Evolutionary conservation across 1,284 basidiomycete species (phyloP).

Genomic region (Irpex rosettiformis): DNA sequence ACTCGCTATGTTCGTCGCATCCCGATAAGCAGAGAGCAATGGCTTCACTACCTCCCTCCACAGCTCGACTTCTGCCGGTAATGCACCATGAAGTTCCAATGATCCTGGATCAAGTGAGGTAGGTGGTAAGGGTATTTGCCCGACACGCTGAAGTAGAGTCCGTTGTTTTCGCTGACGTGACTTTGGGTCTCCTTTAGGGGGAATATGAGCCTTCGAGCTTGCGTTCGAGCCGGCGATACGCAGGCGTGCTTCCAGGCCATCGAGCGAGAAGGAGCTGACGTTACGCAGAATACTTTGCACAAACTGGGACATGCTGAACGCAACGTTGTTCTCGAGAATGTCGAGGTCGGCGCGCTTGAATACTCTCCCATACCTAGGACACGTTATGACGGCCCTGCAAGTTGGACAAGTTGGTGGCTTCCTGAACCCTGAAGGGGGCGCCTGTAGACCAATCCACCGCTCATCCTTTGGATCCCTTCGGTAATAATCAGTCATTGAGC

Average conservation of each 20-base stretch:
- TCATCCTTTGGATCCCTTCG: constrained; percentile 26
- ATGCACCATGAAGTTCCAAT: constrained; percentile 27
- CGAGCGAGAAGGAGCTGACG: constrained; percentile 16
- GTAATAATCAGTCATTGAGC: constrained; percentile 54
- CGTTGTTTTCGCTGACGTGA: not conserved
- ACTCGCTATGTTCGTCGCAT: constrained; percentile 33
- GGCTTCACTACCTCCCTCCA: constrained; percentile 36
- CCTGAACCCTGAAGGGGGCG: constrained; percentile 39
- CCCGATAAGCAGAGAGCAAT: constrained; percentile 35
- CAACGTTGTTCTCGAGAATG: constrained; percentile 60
- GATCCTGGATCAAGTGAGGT: constrained; percentile 18
- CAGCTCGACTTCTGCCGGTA: constrained; percentile 24
- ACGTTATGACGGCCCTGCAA: constrained; percentile 47
- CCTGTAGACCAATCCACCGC: constrained; percentile 39
- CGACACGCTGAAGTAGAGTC: not conserved
- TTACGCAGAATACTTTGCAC: constrained; percentile 27
- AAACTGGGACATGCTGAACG: constrained; percentile 44
- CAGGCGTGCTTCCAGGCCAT: not conserved
- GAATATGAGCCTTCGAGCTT: not conserved
- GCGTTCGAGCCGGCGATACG: not conserved
- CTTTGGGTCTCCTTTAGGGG: not conserved
- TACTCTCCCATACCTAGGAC: constrained; percentile 55
- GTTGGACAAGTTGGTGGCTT: constrained; percentile 52
- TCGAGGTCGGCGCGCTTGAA: constrained; percentile 61
- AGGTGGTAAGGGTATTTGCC: constrained; percentile 11